Conservation (phyloP, 305 asterid genomes). For the Andrographis paniculata region DNA sequence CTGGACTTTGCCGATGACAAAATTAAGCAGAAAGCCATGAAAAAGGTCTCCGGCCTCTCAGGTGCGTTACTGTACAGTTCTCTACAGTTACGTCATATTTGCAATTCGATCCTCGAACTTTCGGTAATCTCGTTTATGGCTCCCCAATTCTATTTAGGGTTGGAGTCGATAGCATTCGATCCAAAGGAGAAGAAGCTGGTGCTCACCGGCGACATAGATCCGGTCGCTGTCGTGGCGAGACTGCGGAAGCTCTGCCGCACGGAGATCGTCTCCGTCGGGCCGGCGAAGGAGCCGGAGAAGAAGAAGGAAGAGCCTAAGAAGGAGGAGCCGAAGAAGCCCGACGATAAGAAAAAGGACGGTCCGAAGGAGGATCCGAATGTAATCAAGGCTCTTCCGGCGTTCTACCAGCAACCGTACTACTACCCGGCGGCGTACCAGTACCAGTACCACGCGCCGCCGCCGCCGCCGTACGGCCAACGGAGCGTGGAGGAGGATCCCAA, state of each 20-base stretch:
- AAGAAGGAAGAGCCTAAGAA: slow-evolving; percentile 45
- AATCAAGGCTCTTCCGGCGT: slow-evolving; percentile 24
- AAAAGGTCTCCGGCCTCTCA: slow-evolving; percentile 49
- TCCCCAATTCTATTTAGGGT: slow-evolving; percentile 28
- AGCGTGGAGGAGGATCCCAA: slow-evolving; percentile 66
- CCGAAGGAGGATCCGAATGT: slow-evolving; percentile 23
- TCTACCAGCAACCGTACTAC: slow-evolving; percentile 27
- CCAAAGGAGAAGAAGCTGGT: slow-evolving; percentile 56
- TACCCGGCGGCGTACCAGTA: slow-evolving; percentile 19
- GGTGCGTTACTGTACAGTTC: slow-evolving; percentile 26
- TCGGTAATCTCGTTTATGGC: no score
- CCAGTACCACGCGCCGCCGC: slow-evolving; percentile 20
- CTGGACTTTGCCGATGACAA: slow-evolving; percentile 58
- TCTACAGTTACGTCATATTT: neutral
- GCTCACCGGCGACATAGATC: slow-evolving; percentile 57
- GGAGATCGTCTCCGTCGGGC: slow-evolving; percentile 55
- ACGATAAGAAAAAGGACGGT: slow-evolving; percentile 26
- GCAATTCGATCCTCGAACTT: no score
- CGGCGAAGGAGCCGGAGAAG: slow-evolving; percentile 73
- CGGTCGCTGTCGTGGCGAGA: slow-evolving; percentile 49
- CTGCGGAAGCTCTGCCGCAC: slow-evolving; percentile 57
- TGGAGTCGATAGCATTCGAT: slow-evolving; percentile 61
- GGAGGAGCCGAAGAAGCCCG: slow-evolving; percentile 22
- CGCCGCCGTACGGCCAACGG: slow-evolving; percentile 29
- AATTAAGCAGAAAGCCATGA: slow-evolving; percentile 63